These are phyloP conservation scores for Closterium sp. DNA, from an alignment of 139 green algal species.

Conservation along the genomic window DNA sequence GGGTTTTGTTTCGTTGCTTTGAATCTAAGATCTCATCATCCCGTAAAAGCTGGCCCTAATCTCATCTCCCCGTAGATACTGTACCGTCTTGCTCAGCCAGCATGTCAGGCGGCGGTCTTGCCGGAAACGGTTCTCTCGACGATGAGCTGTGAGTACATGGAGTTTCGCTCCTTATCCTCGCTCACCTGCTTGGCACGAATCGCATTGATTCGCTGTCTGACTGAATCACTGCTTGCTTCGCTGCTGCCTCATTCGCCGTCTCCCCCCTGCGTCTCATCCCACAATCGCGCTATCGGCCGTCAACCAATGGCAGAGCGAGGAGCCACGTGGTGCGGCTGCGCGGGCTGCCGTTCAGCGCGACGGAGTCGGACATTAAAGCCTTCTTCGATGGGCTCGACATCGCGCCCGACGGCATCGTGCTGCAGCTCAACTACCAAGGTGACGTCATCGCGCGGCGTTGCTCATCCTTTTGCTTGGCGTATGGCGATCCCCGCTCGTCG, in stretches of 20 bases:
- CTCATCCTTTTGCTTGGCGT: background rate
- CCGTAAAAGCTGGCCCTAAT: background rate
- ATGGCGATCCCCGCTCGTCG: too few relatives aligned
- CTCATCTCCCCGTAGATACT: background rate
- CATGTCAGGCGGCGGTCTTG: background rate
- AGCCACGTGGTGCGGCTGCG: conserved; percentile 77
- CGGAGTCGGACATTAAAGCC: conserved; percentile 69
- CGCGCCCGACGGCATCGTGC: conserved; percentile 34
- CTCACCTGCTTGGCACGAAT: background rate
- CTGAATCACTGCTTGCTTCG: background rate
- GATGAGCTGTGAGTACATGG: conserved; percentile 18
- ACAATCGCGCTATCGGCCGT: background rate
- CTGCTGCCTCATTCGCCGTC: too few relatives aligned
- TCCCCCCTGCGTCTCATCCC: background rate
- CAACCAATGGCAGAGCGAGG: background rate
- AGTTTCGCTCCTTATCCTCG: background rate
- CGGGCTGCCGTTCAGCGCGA: conserved; percentile 78
- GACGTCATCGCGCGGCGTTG: background rate
- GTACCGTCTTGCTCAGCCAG: background rate
- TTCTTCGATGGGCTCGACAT: conserved; percentile 73
- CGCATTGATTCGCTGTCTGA: background rate
- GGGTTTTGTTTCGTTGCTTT: background rate
- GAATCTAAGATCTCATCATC: background rate
- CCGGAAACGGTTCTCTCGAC: conserved; percentile 24
- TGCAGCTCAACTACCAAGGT: conserved; percentile 49